Conservation (phyloP, 345 rosid species). For the Populus tremula region DNA sequence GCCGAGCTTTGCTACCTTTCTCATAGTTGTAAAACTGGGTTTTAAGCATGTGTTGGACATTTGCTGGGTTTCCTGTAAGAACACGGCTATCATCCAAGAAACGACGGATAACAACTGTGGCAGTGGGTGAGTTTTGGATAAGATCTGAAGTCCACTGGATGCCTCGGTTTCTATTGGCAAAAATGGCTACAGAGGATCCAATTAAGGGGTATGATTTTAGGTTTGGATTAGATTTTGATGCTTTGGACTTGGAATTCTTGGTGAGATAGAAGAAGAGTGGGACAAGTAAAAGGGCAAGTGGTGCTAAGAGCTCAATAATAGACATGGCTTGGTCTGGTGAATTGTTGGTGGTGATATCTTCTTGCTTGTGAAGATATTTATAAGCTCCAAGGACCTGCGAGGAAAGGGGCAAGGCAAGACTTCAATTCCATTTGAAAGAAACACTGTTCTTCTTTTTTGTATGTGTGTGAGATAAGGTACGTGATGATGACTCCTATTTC, state of each 20-base stretch:
- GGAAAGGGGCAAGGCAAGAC: neutral
- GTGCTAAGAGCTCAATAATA: neutral
- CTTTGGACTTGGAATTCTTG: neutral
- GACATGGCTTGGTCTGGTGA: slow-evolving; percentile 35
- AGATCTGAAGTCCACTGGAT: slow-evolving; percentile 51
- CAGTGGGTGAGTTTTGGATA: slow-evolving; percentile 42
- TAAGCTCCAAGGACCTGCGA: neutral
- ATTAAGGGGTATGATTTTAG: slow-evolving; percentile 53
- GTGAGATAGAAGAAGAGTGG: slow-evolving; percentile 25
- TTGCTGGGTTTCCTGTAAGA: slow-evolving; percentile 56
- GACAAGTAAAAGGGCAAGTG: slow-evolving; percentile 9
- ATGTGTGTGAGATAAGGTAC: no score
- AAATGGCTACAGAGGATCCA: slow-evolving; percentile 39
- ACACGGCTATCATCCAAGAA: slow-evolving; percentile 32
- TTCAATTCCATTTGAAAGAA: no score
- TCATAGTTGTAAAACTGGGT: slow-evolving; percentile 38
- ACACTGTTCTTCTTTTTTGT: no score
- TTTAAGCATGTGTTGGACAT: slow-evolving; percentile 60
- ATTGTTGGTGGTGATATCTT: slow-evolving; percentile 5
- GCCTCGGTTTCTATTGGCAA: slow-evolving; percentile 34
- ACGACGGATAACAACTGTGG: slow-evolving; percentile 42
- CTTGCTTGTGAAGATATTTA: neutral
- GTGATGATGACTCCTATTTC: no score
- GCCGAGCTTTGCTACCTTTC: slow-evolving; percentile 40
- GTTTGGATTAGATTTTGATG: neutral